Evolutionary conservation across 1,139 yeast species (phyloP).

Genomic region (Nakaseomyces kungkrabaensis): DNA sequence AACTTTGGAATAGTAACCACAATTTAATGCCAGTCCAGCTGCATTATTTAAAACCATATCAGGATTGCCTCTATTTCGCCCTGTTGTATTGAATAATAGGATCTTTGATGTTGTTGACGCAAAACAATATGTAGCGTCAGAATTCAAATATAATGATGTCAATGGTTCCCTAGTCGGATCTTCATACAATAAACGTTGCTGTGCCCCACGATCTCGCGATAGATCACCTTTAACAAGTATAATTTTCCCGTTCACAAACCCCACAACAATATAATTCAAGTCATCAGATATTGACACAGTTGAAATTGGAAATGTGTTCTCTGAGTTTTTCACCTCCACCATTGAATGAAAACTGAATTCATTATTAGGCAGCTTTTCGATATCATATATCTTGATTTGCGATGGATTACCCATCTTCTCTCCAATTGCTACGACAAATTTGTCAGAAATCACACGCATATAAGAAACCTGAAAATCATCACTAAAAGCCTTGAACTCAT

Average conservation of each 20-base stretch:
- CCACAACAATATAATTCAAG: constrained; percentile 62
- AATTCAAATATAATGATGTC: constrained; percentile 46
- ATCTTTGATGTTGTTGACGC: constrained; percentile 47
- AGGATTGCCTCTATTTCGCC: constrained; percentile 64
- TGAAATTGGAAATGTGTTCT: constrained; percentile 65
- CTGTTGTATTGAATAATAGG: constrained; percentile 66
- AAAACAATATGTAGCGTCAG: constrained; percentile 17
- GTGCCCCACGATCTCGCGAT: constrained; percentile 77
- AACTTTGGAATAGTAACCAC: constrained; percentile 37
- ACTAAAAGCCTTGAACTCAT: constrained; percentile 54
- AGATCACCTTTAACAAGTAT: constrained; percentile 80
- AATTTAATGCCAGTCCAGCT: constrained; percentile 64
- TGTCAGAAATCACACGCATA: constrained; percentile 39
- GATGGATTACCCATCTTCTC: constrained; percentile 65
- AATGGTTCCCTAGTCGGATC: constrained; percentile 55
- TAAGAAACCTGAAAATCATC: constrained; percentile 54
- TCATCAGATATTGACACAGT: constrained; percentile 49
- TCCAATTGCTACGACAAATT: constrained; percentile 58
- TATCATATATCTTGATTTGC: constrained; percentile 62
- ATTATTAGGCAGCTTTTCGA: constrained; percentile 38
- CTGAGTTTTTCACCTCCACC: constrained; percentile 39
- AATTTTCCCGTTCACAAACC: constrained; percentile 83
- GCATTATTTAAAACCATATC: constrained; percentile 50
- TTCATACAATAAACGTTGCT: constrained; percentile 71
- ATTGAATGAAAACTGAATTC: constrained; percentile 35